Base-by-base conservation (phyloP, 1,284 basidiomycete species). In the Irpex lacteus region DNA sequence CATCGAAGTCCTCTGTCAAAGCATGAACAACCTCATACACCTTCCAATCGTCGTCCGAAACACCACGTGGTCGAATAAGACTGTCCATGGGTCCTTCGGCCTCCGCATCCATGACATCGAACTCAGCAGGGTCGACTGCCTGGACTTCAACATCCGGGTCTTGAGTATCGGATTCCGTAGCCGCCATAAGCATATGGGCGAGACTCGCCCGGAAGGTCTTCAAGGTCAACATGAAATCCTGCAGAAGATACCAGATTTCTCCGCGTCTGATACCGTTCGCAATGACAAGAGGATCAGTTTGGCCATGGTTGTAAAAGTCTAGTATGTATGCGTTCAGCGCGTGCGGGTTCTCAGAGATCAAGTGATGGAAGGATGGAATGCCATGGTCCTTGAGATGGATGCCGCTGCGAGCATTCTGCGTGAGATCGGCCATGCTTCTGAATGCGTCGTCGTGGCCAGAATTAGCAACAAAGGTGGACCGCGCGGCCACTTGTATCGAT, bases 231-330 rank as follows among this genome's bases (percentile, higher is more conserved):
- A 71, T 70, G 71, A 90, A 90, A 59, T 87, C 82, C 65, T 88
- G 75, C 32, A 90, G 75, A 11, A 81, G 66, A 70, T 83, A 89
- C 88, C 88, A 91, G 7, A 88, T 68, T 19, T 89, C 86, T 11
- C 85, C 85, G 3, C 76, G 72, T 26, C 86, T 75, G 54, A 89
- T 85, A 1, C 80, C 84, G 65, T 89, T 89, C 2, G 84, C 85
- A 0, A 69, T 66, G 8, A 75, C 77, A 59, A 90, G 72, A 0
- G 84, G 76, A 0, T 75, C 68, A 5, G 78, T 76, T 68, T 88
- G 86, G 0, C 88, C 89, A 65, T 91, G 89, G 0, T 71, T 81
- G 71, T 82, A 90, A 74, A 89, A 91, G 70, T 91, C 89, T 61
- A 83, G 76, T 4, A 89, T 73, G 69, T 89, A 89, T 0, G 87